Base-by-base conservation (phyloP, 2,329 filamentous ascomycete genomes). In the Eutypa lata region DNA sequence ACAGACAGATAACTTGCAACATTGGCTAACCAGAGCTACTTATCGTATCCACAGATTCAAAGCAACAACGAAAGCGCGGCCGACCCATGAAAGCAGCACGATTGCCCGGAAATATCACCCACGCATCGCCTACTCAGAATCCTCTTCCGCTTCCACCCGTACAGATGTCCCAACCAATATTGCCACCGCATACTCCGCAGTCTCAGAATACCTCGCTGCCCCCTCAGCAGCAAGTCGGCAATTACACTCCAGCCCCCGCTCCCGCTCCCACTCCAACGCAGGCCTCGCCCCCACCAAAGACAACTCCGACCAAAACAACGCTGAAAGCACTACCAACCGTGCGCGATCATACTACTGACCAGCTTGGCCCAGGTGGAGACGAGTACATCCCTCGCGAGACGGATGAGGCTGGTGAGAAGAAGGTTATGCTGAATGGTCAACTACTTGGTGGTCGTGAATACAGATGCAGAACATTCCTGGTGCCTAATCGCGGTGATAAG, bases 271-370 rank as follows among this genome's bases (percentile, higher is more conserved):
- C 64, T 56, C 73, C 70, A 19, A 67, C 83, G 69, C 66, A 85
- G 75, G 53, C 82, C 71, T 73, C 76, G 73, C 72, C 84, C 69
- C 90, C 91, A 16, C 85, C 89, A 21, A 94, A 93, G 71, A 82
- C 87, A 2, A 91, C 91, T 3, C 89, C 90, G 5, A 87, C 87
- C 33, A 95, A 95, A 73, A 80, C 85, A 10, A 90, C 93, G 8
- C 80, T 97, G 62, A 99, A 99, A 74, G 94, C 94, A 1, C 79
- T 99, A 43, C 94, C 94, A 2, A 97, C 94, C 3, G 94, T 97
- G 14, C 82, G 94, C 71, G 94, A 99, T 67, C 94, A 99, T 70
- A 99, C 94, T 2, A 97, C 93, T 16, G 93, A 97, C 69, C 93
- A 97, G 71, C 83, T 99, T 28, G 91, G 90, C 49, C 80, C 88